Base-by-base conservation (phyloP, 495 filamentous ascomycete species). In the Haplographium delicatum region DNA sequence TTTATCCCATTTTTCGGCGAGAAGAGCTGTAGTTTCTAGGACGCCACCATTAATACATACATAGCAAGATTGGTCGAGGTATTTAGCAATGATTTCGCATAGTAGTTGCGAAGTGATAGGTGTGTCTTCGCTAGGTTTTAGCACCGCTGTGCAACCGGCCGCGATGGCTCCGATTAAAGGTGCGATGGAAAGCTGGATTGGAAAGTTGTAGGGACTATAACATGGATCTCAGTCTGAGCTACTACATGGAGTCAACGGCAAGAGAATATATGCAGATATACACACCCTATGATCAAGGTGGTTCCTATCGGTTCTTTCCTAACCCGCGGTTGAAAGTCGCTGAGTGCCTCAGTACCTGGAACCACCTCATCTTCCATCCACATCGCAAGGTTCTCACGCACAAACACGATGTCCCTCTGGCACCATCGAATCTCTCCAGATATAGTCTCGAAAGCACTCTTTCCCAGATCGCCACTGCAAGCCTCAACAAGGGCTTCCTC, bases 281-380 rank as follows among this genome's bases (percentile, higher is more conserved):
- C n/a, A n/a, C n/a, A n/a, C n/a, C 91, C 93, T 62, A 98, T 91
- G 55, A 96, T 81, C 56, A 97, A 69, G 1, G 90, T 81, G 28
- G 77, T 65, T 33, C 93, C 93, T 35, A 97, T 61, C 8, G 93
- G 93, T 58, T 97, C 93, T 71, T 96, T 96, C 38, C 84, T 72
- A 64, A 91, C 84, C 62, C 77, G 83, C 18, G 90, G 87, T 37
- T 68, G 72, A 24, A 83, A 51, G 54, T 74, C 73, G 64, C 81
- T 89, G 18, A 73, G 71, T 6, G 85, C 60, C 7, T 81, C 71
- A 33, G 94, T 85, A 64, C 91, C 81, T 27, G 60, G 62, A 9
- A 87, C 72, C 57, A 73, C 70, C 63, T 96, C 89, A 63, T 95
- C 90, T 65, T 88, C 88, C 52, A 79, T 79, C 80, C 85, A 96